Conservation (phyloP, 768 basidiomycete genomes). For the Suillus ampliporus region DNA sequence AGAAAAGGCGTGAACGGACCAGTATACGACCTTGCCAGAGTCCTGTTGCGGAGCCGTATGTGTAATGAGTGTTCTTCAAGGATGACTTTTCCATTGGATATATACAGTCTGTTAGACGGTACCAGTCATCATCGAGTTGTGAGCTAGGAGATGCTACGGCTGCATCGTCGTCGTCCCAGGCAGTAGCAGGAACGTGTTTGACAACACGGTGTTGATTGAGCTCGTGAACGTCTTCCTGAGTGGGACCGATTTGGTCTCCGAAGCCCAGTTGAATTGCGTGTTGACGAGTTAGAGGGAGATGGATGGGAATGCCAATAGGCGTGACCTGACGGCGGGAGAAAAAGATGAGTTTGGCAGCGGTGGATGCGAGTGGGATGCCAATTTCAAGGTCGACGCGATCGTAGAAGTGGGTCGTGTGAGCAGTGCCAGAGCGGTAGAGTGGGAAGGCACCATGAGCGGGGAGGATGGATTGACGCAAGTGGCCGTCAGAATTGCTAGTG, state of each 20-base stretch:
- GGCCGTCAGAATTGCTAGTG: constrained; percentile 20
- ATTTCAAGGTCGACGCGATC: constrained; percentile 33
- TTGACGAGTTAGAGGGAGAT: constrained; percentile 38
- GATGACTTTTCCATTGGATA: constrained; percentile 39
- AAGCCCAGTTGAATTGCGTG: constrained; percentile 33
- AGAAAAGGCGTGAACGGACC: constrained; percentile 43
- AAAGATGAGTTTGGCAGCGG: constrained; percentile 68
- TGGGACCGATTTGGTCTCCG: constrained; percentile 44
- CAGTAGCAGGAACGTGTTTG: constrained; percentile 26
- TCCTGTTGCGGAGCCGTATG: constrained; percentile 57
- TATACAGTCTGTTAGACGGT: constrained; percentile 53
- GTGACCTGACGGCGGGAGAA: constrained; percentile 59
- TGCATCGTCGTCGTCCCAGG: constrained; percentile 29
- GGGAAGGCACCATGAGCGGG: constrained; percentile 55
- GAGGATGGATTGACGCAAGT: constrained; percentile 29
- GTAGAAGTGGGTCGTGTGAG: constrained; percentile 37
- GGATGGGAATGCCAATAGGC: constrained; percentile 48
- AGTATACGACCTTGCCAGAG: constrained; percentile 69
- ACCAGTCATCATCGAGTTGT: constrained; percentile 64
- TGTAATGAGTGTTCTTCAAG: constrained; percentile 45
- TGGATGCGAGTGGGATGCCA: constrained; percentile 51
- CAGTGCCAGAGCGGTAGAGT: constrained; percentile 45
- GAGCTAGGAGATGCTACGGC: constrained; percentile 43
- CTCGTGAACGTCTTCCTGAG: constrained; percentile 64
- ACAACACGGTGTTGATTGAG: constrained; percentile 52